A percentile compares a stretch with the other conserved stretches of the same genome.
These are phyloP conservation scores for Capillidium heterosporum DNA, from an alignment of 371 early-diverging fungal genomes.

Conservation along the genomic window DNA sequence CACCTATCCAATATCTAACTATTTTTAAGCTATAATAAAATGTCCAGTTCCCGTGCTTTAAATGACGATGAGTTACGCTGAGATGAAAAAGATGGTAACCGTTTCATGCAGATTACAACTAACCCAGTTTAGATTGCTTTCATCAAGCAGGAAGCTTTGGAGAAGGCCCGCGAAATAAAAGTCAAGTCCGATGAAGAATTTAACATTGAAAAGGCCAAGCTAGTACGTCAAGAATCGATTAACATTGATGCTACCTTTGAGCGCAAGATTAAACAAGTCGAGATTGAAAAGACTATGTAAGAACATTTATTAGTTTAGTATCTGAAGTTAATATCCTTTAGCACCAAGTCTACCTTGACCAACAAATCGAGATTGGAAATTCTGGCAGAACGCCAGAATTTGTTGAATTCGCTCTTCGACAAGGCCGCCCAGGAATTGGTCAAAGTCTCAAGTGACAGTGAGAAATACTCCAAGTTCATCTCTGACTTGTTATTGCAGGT, in stretches of 20 bases:
- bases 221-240: slow-evolving; percentile 78
- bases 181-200: slow-evolving; percentile 92
- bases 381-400: slow-evolving; percentile 71
- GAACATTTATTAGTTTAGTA: slow-evolving; percentile 3
- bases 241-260: slow-evolving; percentile 76
- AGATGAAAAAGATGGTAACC: slow-evolving; percentile 75
- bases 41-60: slow-evolving; percentile 37
- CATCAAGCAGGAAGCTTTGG: slow-evolving; percentile 94
- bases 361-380: slow-evolving; percentile 87
- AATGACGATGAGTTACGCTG: slow-evolving; percentile 74
- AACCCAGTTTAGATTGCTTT: slow-evolving; percentile 49
- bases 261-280: slow-evolving; percentile 80
- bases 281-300: slow-evolving; percentile 75
- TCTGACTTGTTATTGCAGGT: slow-evolving; percentile 59
- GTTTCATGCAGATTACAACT: not conserved
- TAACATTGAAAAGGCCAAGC: slow-evolving; percentile 95
- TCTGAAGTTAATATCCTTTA: slow-evolving; percentile 12
- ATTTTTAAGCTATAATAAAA: slow-evolving; percentile 9
- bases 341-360: slow-evolving; percentile 82
- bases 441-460: slow-evolving; percentile 29
- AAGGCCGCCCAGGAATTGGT: slow-evolving; percentile 32
- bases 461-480: slow-evolving; percentile 35
- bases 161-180: slow-evolving; percentile 95
- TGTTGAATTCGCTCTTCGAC: slow-evolving; percentile 58
- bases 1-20: no score